These are phyloP conservation scores for Salix suchowensis DNA, from an alignment of 345 rosid genomes.

Conservation along the genomic window DNA sequence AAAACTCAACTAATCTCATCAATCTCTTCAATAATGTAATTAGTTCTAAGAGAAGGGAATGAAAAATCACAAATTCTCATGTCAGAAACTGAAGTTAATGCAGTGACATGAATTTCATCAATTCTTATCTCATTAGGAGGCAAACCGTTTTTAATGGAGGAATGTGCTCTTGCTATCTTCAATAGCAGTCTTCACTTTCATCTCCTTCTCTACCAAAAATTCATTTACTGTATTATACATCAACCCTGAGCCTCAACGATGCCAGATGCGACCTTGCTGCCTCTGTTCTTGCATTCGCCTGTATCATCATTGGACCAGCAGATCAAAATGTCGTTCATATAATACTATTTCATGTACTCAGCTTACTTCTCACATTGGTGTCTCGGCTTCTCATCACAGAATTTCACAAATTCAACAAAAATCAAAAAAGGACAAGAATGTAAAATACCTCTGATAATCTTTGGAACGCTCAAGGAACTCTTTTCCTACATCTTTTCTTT, in stretches of 20 bases:
- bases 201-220: background rate
- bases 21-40: background rate
- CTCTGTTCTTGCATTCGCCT: constrained; percentile 86
- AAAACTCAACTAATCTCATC: background rate
- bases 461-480: constrained; percentile 86
- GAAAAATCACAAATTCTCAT: background rate
- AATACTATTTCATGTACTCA: background rate
- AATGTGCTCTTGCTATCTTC: background rate
- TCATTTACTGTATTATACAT: background rate
- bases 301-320: constrained; percentile 18
- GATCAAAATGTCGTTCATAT: background rate
- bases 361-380: background rate
- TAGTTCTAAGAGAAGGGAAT: background rate
- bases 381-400: background rate
- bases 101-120: background rate
- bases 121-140: background rate
- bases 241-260: constrained; percentile 33
- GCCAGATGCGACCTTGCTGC: constrained; percentile 57
- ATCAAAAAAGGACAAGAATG: background rate
- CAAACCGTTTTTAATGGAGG: background rate
- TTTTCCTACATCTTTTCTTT: constrained; percentile 66
- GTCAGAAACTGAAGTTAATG: background rate
- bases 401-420: background rate
- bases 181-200: background rate
- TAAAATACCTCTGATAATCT: constrained; percentile 64